Evolutionary conservation across 371 early-diverging fungal genomes (phyloP).

Genomic region (Lichtheimia hyalospora): DNA sequence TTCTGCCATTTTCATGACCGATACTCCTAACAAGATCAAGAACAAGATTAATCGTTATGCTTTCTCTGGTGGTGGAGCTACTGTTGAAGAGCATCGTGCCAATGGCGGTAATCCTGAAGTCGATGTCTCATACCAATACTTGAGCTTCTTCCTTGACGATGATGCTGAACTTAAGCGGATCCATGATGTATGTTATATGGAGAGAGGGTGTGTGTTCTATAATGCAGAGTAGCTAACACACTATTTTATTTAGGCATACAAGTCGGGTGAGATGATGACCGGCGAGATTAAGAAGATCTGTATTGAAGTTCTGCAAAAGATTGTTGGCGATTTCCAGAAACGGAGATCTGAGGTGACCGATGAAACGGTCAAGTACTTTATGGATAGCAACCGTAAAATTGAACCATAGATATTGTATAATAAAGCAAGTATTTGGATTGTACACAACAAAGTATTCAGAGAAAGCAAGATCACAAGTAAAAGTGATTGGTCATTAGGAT

Average conservation of each 20-base stretch:
- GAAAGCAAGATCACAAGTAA: neutral
- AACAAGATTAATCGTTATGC: constrained; percentile 99
- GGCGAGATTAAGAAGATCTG: constrained; percentile 95
- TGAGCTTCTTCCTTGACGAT: constrained; percentile 97
- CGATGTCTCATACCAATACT: constrained; percentile 97
- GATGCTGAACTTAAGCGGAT: constrained; percentile 88
- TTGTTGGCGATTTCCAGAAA: constrained; percentile 89
- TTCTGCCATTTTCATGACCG: constrained; percentile 96
- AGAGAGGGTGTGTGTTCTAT: too few species aligned
- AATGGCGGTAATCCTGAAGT: constrained; percentile 97
- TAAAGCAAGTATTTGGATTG: neutral
- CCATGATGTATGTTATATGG: constrained; percentile 51
- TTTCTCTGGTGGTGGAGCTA: constrained; percentile 96
- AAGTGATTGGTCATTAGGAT: neutral
- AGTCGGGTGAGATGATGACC: constrained; percentile 87
- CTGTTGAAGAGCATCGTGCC: constrained; percentile 87
- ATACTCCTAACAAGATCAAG: constrained; percentile 94
- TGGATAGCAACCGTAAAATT: constrained; percentile 56
- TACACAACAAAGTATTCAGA: neutral
- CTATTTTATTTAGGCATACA: constrained; percentile 59
- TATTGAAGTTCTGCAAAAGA: constrained; percentile 83
- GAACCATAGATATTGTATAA: constrained; percentile 17
- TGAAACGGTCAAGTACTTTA: constrained; percentile 63
- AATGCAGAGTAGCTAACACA: neutral
- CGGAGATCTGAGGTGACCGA: constrained; percentile 68